These are phyloP conservation scores for Macrocystidia cucumis DNA, from an alignment of 1,284 basidiomycete species.

Conservation along the genomic window DNA sequence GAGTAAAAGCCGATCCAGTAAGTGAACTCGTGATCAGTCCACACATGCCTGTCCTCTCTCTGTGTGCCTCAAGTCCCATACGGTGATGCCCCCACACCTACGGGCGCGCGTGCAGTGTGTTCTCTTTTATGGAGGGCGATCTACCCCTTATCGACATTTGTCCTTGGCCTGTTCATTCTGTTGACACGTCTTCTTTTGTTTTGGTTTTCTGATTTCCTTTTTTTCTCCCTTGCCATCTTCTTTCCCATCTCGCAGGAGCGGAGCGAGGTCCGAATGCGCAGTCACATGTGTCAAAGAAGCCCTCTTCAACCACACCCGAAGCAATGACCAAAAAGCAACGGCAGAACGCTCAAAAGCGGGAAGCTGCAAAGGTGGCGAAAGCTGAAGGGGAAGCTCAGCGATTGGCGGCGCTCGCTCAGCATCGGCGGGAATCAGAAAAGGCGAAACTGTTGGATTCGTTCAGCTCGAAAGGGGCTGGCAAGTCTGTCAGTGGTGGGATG, in stretches of 20 bases:
- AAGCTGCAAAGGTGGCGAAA: conserved; percentile 49
- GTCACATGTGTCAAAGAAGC: conserved; percentile 18
- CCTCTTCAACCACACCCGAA: too few species aligned
- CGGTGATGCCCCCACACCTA: too few species aligned
- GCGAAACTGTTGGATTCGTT: conserved; percentile 41
- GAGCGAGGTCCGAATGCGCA: conserved; percentile 2
- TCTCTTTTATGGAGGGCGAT: too few species aligned
- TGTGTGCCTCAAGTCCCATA: too few species aligned
- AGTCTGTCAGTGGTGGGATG: conserved; percentile 45
- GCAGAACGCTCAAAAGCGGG: conserved; percentile 56
- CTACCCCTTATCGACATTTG: not conserved
- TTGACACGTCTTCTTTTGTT: too few species aligned
- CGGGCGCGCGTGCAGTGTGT: too few species aligned
- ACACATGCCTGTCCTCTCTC: conserved; percentile 1
- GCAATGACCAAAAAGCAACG: conserved; percentile 57
- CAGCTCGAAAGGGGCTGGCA: conserved; percentile 14
- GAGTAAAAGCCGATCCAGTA: conserved; percentile 41
- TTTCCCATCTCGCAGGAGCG: too few species aligned
- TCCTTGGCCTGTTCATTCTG: conserved; percentile 2
- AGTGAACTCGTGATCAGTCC: too few species aligned
- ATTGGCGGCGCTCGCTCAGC: conserved; percentile 41
- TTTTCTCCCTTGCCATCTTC: too few species aligned
- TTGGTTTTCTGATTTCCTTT: too few species aligned
- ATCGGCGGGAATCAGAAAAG: conserved; percentile 54
- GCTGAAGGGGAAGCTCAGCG: conserved; percentile 47